phyloP scores from a whole-genome alignment of 768 basidiomycete genomes.

The Hygrocybe coccinea region DNA sequence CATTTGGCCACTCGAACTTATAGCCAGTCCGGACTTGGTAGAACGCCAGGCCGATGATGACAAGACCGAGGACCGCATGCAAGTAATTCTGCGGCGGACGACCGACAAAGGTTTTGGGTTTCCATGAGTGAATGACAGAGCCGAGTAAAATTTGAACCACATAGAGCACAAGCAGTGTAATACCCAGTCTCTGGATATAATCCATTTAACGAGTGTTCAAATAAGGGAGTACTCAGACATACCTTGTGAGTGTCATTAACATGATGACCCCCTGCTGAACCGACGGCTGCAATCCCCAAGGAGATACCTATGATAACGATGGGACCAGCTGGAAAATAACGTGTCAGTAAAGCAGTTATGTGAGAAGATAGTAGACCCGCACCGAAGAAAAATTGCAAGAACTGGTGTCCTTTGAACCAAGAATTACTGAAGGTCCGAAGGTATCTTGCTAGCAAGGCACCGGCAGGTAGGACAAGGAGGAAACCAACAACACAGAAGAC shows the following conservation, averaged over 20 bases:
- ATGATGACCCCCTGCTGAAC: constrained; percentile 31
- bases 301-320: constrained; percentile 39
- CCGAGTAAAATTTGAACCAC: constrained; percentile 47
- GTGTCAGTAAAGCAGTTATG: neutral
- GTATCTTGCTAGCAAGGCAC: constrained; percentile 51
- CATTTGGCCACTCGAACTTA: constrained; percentile 44
- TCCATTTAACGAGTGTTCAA: neutral
- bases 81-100: constrained; percentile 54
- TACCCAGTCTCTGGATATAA: constrained; percentile 42
- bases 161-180: constrained; percentile 47
- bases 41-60: constrained; percentile 45
- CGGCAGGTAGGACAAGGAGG: constrained; percentile 48
- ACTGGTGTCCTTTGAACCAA: constrained; percentile 55
- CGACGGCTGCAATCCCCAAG: constrained; percentile 41
- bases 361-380: constrained; percentile 15
- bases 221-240: constrained; percentile 1
- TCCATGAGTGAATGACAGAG: constrained; percentile 49
- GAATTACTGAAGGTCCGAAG: constrained; percentile 42
- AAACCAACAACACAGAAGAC: constrained; percentile 48
- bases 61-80: constrained; percentile 51
- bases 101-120: constrained; percentile 32
- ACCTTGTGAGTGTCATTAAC: constrained; percentile 50
- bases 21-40: constrained; percentile 49
- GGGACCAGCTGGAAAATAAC: constrained; percentile 35
- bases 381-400: constrained; percentile 47